Conservation (phyloP, 2,329 filamentous ascomycete species). For the Akanthomyces lecanii region DNA sequence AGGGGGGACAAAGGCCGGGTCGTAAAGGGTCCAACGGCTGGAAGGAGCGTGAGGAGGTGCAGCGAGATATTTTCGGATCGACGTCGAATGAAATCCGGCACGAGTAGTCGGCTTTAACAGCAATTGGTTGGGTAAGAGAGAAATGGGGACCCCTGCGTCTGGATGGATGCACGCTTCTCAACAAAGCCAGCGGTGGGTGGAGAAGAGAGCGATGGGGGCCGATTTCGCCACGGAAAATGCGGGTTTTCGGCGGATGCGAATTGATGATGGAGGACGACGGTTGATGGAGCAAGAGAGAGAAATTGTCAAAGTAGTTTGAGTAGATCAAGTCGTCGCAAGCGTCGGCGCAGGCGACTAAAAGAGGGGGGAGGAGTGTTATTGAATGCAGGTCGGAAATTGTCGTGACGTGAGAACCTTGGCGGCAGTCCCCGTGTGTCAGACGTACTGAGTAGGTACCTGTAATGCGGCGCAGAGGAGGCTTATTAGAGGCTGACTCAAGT, state of each 20-base stretch:
- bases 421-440: conserved; percentile 8
- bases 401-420: conserved; percentile 15
- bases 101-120: conserved; percentile 2
- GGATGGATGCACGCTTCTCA: conserved; percentile 3
- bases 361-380: neutral
- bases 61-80: conserved; percentile 16
- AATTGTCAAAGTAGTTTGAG: neutral
- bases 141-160: conserved; percentile 8
- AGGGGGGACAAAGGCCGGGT: neutral
- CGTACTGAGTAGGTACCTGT: neutral
- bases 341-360: neutral
- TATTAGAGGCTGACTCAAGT: neutral
- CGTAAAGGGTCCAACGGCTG: neutral
- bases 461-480: neutral
- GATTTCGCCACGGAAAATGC: conserved; percentile 1
- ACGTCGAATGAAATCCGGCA: conserved; percentile 6
- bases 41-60: neutral
- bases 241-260: neutral
- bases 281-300: neutral
- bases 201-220: conserved; percentile 4
- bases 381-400: conserved; percentile 12
- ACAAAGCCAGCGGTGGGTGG: conserved; percentile 9
- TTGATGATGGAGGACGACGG: neutral
- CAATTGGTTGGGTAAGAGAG: conserved; percentile 16
- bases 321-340: no score